Base-by-base conservation (phyloP, 2,329 filamentous ascomycete species). In the Pestalotiopsis sp. region DNA sequence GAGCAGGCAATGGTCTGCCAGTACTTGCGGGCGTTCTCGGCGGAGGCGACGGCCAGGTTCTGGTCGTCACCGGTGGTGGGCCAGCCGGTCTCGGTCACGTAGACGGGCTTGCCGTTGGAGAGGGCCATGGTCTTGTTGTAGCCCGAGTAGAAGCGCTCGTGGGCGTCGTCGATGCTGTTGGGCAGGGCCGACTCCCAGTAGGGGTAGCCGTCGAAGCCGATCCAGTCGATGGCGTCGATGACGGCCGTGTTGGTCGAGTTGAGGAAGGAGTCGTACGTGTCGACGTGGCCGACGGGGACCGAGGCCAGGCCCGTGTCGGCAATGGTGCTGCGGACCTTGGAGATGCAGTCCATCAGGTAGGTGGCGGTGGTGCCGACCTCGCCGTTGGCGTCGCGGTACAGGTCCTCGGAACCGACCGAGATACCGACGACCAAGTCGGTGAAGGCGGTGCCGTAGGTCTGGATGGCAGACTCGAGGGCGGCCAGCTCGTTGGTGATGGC, bases 61-160 rank as follows among this genome's bases (percentile, higher is more conserved):
- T 79, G 77, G 39, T 79, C 83, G 23, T 80, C 73, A 38, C 87
- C 87, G 23, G 76, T 74, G n/a, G 84, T 81, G 49, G 87, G 87
- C 86, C 86, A 89, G 67, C 87, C 87, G 23, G 85, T 87, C 81
- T 89, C 86, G 9, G 85, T 86, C 57, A 87, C 77, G 76, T 82
- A 84, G 67, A 86, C 81, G 68, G 78, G 80, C 74, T 82, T 81
- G 69, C 78, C 78, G 14, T 75, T 74, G 69, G 83, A 80, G n/a
- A 82, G 83, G 39, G 79, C 80, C 59, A 78, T 63, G 6, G 78
- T 79, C 72, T 79, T 76, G 71, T 77, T 73, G 69, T 74, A 74
- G 5, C 76, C 77, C 20, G 76, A 73, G 79, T 86, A 86, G 69
- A 85, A 80, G 61, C 81, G 76, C 67, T 78, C 78, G 23, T 78